phyloP scores from a whole-genome alignment of 345 rosid genomes.

The Acer campestre region DNA sequence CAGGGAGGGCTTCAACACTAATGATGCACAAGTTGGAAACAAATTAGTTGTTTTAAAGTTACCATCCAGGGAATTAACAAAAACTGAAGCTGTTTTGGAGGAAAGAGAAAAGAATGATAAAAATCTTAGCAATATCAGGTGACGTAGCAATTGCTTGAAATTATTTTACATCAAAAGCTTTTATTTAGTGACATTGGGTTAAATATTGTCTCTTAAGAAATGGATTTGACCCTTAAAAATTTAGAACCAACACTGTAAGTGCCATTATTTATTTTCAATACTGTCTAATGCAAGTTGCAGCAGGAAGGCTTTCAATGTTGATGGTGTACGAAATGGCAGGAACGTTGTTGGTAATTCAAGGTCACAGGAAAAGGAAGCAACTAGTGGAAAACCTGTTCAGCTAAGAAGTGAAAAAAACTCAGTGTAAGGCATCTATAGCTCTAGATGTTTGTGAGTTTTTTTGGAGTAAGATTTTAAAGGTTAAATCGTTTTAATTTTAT shows the following conservation, averaged over 20 bases:
- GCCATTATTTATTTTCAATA: neutral
- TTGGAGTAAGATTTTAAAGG: neutral
- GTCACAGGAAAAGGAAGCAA: constrained; percentile 36
- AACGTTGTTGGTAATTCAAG: constrained; percentile 35
- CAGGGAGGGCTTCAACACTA: constrained; percentile 33
- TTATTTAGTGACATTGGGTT: neutral
- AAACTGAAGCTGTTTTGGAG: constrained; percentile 29
- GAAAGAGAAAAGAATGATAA: constrained; percentile 31
- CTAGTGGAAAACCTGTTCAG: constrained; percentile 35
- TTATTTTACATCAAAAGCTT: constrained; percentile 5
- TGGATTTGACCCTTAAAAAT: constrained; percentile 5
- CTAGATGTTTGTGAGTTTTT: neutral
- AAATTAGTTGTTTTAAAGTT: constrained; percentile 28
- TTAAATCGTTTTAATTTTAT: neutral
- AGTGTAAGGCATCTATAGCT: constrained; percentile 36
- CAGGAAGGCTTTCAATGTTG: constrained; percentile 35
- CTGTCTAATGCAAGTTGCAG: constrained; percentile 10
- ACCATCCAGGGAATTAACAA: constrained; percentile 19
- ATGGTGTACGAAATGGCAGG: constrained; percentile 30
- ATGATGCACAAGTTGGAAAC: constrained; percentile 32
- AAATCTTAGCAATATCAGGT: constrained; percentile 43
- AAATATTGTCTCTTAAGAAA: constrained; percentile 1
- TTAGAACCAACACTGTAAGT: neutral
- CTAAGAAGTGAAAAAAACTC: constrained; percentile 31
- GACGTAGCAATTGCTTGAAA: constrained; percentile 6